These are phyloP conservation scores for Raffaelea ambrosiae DNA, from an alignment of 2,329 filamentous ascomycete genomes.

Conservation along the genomic window DNA sequence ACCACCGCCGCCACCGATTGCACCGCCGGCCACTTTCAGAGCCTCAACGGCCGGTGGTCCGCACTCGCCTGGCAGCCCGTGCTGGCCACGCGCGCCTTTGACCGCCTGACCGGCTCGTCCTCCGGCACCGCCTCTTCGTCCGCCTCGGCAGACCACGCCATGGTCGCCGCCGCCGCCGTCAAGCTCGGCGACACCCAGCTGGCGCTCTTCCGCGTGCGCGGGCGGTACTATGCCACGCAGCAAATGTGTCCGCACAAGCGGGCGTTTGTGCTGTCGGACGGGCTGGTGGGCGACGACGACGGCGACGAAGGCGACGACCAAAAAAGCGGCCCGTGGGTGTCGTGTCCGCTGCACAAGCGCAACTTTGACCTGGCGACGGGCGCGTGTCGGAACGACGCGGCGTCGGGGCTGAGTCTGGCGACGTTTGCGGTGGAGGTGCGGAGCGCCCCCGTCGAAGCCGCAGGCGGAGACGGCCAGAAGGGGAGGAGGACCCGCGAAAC, in stretches of 20 bases:
- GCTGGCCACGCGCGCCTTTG: slow-evolving; percentile 61
- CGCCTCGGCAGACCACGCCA: slow-evolving; percentile 18
- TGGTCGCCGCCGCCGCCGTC: slow-evolving; percentile 60
- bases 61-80: slow-evolving; percentile 71
- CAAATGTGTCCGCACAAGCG: slow-evolving; percentile 95
- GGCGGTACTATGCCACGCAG: slow-evolving; percentile 75
- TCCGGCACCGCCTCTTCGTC: slow-evolving; percentile 39
- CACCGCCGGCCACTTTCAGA: slow-evolving; percentile 45
- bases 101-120: slow-evolving; percentile 30
- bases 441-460: too few relatives aligned
- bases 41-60: slow-evolving; percentile 53
- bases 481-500: too few relatives aligned
- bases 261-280: slow-evolving; percentile 81
- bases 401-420: slow-evolving; percentile 59
- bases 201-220: slow-evolving; percentile 75
- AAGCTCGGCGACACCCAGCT: slow-evolving; percentile 86
- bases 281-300: slow-evolving; percentile 63
- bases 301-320: not conserved
- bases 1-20: slow-evolving; percentile 49
- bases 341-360: slow-evolving; percentile 81
- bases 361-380: slow-evolving; percentile 73
- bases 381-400: slow-evolving; percentile 64
- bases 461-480: too few relatives aligned
- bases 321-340: slow-evolving; percentile 49
- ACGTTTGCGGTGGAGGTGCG: slow-evolving; percentile 68